These are phyloP conservation scores for Ceratobasidium sp. DNA, from an alignment of 1,284 basidiomycete genomes.

Conservation along the genomic window DNA sequence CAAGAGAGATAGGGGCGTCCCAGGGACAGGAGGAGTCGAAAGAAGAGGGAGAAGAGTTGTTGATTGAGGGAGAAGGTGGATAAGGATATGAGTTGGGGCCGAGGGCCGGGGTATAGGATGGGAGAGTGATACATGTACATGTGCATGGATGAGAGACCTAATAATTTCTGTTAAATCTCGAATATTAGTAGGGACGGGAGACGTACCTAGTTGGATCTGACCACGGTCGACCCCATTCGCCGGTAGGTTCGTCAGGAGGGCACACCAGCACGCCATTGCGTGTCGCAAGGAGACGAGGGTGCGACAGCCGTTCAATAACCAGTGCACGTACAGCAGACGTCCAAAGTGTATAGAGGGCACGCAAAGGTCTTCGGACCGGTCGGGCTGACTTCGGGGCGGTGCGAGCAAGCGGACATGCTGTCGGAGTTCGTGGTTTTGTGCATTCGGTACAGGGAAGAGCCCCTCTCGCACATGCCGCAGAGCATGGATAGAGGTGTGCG, in stretches of 20 bases:
- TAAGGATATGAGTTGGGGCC: slow-evolving; percentile 35
- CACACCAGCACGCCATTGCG: slow-evolving; percentile 19
- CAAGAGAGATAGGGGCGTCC: slow-evolving; percentile 18
- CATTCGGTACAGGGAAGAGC: slow-evolving; percentile 31
- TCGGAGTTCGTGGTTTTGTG: slow-evolving; percentile 36
- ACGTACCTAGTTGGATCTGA: slow-evolving; percentile 34
- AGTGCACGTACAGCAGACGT: slow-evolving; percentile 32
- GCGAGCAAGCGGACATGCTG: slow-evolving; percentile 21
- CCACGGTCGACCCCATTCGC: slow-evolving; percentile 43
- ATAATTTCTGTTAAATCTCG: background rate
- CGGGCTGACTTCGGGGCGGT: slow-evolving; percentile 7
- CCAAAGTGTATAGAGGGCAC: slow-evolving; percentile 33
- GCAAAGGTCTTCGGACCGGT: slow-evolving; percentile 32
- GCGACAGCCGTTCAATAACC: slow-evolving; percentile 29
- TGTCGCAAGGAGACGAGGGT: slow-evolving; percentile 24
- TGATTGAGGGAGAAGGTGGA: slow-evolving; percentile 28
- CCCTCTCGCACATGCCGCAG: slow-evolving; percentile 10
- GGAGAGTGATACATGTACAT: slow-evolving; percentile 36
- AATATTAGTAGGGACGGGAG: background rate
- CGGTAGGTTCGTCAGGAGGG: slow-evolving; percentile 31
- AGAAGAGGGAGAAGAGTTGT: slow-evolving; percentile 27
- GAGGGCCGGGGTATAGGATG: slow-evolving; percentile 39
- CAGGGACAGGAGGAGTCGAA: slow-evolving; percentile 2
- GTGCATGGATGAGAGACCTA: slow-evolving; percentile 37
- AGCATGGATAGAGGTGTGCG: slow-evolving; percentile 33